phyloP scores from a whole-genome alignment of 2,329 filamentous ascomycete genomes.

The Zymoseptoria brevis region DNA sequence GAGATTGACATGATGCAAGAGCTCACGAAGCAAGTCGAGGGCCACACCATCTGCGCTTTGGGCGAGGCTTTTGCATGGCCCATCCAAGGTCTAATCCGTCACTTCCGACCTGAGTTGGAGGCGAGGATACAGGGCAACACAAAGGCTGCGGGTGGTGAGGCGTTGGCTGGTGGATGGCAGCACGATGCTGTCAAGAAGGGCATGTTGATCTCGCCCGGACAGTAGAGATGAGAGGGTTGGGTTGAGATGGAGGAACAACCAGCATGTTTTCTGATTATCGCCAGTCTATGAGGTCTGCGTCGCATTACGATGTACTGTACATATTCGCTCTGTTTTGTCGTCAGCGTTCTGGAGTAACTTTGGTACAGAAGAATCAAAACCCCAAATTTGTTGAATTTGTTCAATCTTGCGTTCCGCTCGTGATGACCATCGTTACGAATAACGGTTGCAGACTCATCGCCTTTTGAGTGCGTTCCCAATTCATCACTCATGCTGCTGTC shows the following conservation, averaged over 20 bases:
- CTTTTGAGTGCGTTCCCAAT: background rate
- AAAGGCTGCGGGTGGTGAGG: conserved; percentile 60
- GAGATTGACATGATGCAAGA: conserved; percentile 99
- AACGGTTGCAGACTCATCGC: too few relatives aligned
- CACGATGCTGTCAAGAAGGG: conserved; percentile 68
- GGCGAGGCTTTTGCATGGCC: conserved; percentile 99
- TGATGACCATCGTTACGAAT: too few relatives aligned
- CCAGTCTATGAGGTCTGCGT: background rate
- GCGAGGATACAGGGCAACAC: conserved; percentile 78
- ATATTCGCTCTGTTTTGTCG: background rate
- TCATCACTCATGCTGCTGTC: background rate
- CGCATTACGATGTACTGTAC: background rate
- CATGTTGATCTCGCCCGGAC: conserved; percentile 78
- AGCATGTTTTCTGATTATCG: background rate
- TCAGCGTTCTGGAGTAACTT: background rate
- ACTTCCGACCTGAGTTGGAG: conserved; percentile 95
- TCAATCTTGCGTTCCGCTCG: background rate
- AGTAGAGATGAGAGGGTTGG: conserved; percentile 47
- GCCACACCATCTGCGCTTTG: conserved; percentile 95
- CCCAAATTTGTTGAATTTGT: background rate
- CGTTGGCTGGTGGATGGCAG: conserved; percentile 81
- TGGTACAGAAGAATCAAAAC: background rate
- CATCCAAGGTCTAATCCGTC: conserved; percentile 92
- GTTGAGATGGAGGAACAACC: background rate
- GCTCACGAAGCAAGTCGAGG: conserved; percentile 98